Percentiles rank a stretch among this genome's conserved stretches.
Conservation (phyloP, 169 alveolate genomes). For the Eimeria falciformis region DNA sequence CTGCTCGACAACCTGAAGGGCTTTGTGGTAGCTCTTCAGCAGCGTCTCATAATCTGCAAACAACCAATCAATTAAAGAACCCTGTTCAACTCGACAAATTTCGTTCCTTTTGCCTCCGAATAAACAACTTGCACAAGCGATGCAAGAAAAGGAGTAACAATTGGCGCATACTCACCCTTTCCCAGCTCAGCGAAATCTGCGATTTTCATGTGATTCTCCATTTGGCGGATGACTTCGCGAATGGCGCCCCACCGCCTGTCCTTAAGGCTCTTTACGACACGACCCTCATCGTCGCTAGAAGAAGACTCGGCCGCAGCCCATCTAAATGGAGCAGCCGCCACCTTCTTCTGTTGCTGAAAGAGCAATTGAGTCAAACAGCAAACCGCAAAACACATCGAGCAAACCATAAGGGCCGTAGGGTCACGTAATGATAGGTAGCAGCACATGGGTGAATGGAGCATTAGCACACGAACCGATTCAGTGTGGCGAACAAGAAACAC, state of each 20-base stretch:
- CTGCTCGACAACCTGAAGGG: slow-evolving; percentile 70
- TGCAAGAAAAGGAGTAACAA: background rate
- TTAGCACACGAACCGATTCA: too few species aligned
- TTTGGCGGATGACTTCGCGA: slow-evolving; percentile 77
- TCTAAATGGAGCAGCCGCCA: slow-evolving; percentile 50
- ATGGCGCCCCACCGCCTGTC: slow-evolving; percentile 76
- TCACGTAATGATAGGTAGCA: too few species aligned
- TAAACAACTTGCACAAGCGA: background rate
- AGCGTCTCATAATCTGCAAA: slow-evolving; percentile 77
- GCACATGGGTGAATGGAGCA: too few species aligned
- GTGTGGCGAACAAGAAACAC: too few species aligned
- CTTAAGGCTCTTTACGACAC: slow-evolving; percentile 74
- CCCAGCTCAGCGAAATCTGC: slow-evolving; percentile 75
- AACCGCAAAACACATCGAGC: too few species aligned
- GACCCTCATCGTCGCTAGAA: slow-evolving; percentile 77
- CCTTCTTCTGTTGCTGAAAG: slow-evolving; percentile 13
- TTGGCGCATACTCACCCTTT: slow-evolving; percentile 47
- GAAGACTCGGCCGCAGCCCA: slow-evolving; percentile 77
- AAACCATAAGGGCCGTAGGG: too few species aligned
- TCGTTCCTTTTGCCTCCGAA: too few species aligned
- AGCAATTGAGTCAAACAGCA: background rate
- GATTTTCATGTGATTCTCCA: slow-evolving; percentile 79
- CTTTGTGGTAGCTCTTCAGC: slow-evolving; percentile 69
- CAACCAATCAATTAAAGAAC: background rate
- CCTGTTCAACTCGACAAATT: background rate